These are phyloP conservation scores for Teunomyces tritomae DNA, from an alignment of 805 yeast genomes.

Conservation along the genomic window DNA sequence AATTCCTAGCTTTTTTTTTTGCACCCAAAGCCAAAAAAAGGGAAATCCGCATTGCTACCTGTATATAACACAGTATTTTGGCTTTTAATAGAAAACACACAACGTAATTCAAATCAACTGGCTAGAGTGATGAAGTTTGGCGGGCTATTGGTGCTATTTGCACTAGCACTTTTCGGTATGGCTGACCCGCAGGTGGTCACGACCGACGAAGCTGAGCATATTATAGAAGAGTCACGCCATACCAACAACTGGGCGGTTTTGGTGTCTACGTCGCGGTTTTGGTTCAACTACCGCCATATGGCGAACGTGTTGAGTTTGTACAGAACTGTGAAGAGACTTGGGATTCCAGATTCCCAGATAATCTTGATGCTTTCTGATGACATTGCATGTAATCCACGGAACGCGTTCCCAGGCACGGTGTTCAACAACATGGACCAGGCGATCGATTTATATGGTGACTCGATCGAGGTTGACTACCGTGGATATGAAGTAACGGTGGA, in stretches of 20 bases:
- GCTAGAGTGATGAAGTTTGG: neutral
- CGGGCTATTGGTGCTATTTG: constrained; percentile 6
- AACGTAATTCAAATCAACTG: neutral
- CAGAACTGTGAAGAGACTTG: constrained; percentile 91
- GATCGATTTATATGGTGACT: constrained; percentile 89
- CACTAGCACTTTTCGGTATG: neutral
- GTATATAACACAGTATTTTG: neutral
- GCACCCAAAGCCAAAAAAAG: neutral
- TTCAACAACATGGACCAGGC: constrained; percentile 92
- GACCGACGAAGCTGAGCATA: constrained; percentile 20
- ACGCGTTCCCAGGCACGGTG: constrained; percentile 93
- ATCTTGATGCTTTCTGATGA: constrained; percentile 96
- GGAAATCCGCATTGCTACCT: neutral
- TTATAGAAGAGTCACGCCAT: constrained; percentile 44
- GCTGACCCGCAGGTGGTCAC: constrained; percentile 12
- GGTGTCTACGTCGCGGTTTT: constrained; percentile 92
- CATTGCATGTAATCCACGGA: constrained; percentile 94
- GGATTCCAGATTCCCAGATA: constrained; percentile 97
- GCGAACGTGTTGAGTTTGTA: constrained; percentile 94
- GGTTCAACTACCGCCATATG: constrained; percentile 98
- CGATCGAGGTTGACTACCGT: constrained; percentile 92
- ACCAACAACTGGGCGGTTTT: constrained; percentile 80
- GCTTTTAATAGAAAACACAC: neutral
- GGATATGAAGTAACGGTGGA: constrained; percentile 99
- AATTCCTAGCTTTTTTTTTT: no score